Base-by-base conservation (phyloP, 768 basidiomycete genomes). In the Lactifluus hygrophoroides region DNA sequence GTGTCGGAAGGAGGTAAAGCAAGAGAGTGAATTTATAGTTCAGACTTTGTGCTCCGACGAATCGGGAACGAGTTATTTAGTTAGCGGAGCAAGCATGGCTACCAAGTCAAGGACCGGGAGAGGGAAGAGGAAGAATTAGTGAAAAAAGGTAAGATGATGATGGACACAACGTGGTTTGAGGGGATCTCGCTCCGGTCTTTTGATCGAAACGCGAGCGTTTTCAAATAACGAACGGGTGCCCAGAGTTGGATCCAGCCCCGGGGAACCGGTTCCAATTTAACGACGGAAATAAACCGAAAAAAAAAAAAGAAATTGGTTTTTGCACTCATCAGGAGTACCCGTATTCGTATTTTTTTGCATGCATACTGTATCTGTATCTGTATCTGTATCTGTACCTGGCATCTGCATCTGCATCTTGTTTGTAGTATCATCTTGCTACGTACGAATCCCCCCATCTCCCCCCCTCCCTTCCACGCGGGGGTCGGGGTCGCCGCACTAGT, bases 11-110 rank as follows among this genome's bases (percentile, higher is more conserved):
- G 27, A 34, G 28, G 19, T 5, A 27, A 40, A 23, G 42, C 5
- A 47, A 32, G 45, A 19, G 14, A n/a, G 28, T 19, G 23, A 51
- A 52, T 64, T 62, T 64, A 64, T 64, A 56, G 53, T 50, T 45
- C 47, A 53, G 42, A 16, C 45, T 35, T 61, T 44, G 45, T 51
- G 60, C 42, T 57, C 62, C 62, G 62, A 64, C 51, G 42, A 54
- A 64, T 64, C 62, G 62, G 62, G 42, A 62, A 14, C 17, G 35
- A 19, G 35, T 17, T n/a, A n/a, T n/a, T n/a, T 35, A 16, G 57
- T 21, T 48, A 30, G 57, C 52, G 58, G 53, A 44, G 37, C 47
- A 50, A 44, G 37, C 47, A 50, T 49, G 42, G 40, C 46, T 19
- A 54, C 28, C 45, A 54, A 48, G 57, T 38, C 46, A 54, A 46